Conservation (phyloP, 2,329 filamentous ascomycete genomes). For the Tolypocladium cylindrosporum region DNA sequence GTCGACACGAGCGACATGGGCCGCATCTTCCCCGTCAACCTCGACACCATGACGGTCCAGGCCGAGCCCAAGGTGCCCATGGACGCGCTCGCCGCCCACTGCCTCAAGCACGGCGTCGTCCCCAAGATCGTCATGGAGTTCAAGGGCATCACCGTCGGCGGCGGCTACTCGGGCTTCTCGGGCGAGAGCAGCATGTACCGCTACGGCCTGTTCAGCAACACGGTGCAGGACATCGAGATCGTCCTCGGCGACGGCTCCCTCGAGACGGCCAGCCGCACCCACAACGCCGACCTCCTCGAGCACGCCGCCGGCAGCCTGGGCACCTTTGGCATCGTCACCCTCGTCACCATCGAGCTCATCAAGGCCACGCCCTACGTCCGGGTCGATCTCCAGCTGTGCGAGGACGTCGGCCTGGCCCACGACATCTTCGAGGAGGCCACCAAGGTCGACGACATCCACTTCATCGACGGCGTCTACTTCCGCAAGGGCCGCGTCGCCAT, state of each 20-base stretch:
- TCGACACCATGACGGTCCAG: constrained; percentile 33
- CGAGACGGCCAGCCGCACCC: constrained; percentile 32
- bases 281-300: constrained; percentile 38
- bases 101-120: constrained; percentile 37
- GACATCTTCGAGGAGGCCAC: constrained; percentile 25
- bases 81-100: constrained; percentile 42
- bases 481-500: constrained; percentile 34
- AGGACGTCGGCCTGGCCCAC: constrained; percentile 16
- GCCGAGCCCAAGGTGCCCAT: constrained; percentile 51
- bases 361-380: constrained; percentile 38
- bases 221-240: constrained; percentile 41
- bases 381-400: constrained; percentile 32
- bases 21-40: constrained; percentile 43
- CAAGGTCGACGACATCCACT: constrained; percentile 28
- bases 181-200: constrained; percentile 48
- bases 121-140: constrained; percentile 51
- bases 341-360: constrained; percentile 41
- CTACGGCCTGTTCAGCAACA: constrained; percentile 45
- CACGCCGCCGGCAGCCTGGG: constrained; percentile 44
- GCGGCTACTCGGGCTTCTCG: constrained; percentile 44
- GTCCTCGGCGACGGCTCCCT: constrained; percentile 42
- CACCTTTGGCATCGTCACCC: constrained; percentile 45
- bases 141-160: constrained; percentile 49
- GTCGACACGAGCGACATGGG: constrained; percentile 45
- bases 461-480: constrained; percentile 48